These are phyloP conservation scores for Friedmanniomyces simplex DNA, from an alignment of 495 filamentous ascomycete genomes.

Conservation along the genomic window DNA sequence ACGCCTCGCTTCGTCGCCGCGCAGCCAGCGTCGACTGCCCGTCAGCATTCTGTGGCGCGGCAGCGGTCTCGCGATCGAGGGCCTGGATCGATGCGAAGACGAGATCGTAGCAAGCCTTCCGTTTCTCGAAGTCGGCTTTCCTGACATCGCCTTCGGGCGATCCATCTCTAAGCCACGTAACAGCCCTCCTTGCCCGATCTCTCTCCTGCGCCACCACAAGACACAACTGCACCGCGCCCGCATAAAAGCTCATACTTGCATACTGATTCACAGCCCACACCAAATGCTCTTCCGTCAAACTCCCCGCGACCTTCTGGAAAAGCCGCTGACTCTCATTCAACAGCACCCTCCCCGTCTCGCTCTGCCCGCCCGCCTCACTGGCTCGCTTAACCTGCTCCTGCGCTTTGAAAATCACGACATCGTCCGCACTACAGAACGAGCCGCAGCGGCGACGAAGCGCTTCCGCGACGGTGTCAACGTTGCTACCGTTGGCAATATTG, in stretches of 20 bases:
- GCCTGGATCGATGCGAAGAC: conserved; percentile 65
- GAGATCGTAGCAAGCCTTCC: conserved; percentile 72
- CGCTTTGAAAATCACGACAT: conserved; percentile 95
- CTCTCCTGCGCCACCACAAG: conserved; percentile 67
- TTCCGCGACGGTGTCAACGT: conserved; percentile 94
- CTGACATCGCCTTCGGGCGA: conserved; percentile 55
- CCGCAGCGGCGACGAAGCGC: conserved; percentile 82
- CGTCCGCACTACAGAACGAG: conserved; percentile 91
- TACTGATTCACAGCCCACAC: conserved; percentile 68
- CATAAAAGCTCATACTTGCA: conserved; percentile 72
- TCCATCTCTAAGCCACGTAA: conserved; percentile 64
- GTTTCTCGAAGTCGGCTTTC: conserved; percentile 51
- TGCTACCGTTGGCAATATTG: conserved; percentile 89
- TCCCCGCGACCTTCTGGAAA: conserved; percentile 77
- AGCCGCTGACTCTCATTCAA: conserved; percentile 80
- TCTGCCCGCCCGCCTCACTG: conserved; percentile 61
- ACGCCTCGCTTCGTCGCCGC: conserved; percentile 75
- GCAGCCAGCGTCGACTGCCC: conserved; percentile 64
- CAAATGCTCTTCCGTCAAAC: conserved; percentile 70
- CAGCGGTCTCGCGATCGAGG: conserved; percentile 57
- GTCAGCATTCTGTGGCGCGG: conserved; percentile 61
- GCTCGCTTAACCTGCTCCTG: conserved; percentile 87
- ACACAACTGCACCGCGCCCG: conserved; percentile 84
- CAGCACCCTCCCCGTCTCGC: conserved; percentile 65
- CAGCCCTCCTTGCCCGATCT: conserved; percentile 73